Evolutionary conservation across 495 filamentous ascomycete genomes (phyloP).

Genomic region (Chaetomium tenue): DNA sequence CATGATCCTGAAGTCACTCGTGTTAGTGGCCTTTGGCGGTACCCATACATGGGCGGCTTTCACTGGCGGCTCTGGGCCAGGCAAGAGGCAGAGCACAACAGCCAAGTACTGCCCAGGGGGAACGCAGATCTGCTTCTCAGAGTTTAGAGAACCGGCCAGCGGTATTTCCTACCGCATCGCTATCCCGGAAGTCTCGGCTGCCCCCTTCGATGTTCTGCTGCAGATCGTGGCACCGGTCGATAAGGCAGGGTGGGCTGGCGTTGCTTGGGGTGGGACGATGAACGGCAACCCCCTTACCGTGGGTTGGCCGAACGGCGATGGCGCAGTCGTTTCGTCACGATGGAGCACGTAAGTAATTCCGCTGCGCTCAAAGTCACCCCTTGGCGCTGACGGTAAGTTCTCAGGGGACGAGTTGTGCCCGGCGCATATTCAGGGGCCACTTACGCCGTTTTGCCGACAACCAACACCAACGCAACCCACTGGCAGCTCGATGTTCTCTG

Average conservation of each 20-base stretch:
- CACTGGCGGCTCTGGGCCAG: conserved; percentile 10
- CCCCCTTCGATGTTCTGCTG: conserved; percentile 49
- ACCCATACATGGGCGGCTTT: conserved; percentile 18
- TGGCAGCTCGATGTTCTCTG: conserved; percentile 51
- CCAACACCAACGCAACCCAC: conserved; percentile 47
- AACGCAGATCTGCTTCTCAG: conserved; percentile 42
- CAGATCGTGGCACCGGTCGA: conserved; percentile 45
- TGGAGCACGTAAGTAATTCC: conserved; percentile 43
- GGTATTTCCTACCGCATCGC: conserved; percentile 47
- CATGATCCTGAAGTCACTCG: conserved; percentile 22
- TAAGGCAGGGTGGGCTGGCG: conserved; percentile 45
- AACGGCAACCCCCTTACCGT: conserved; percentile 49
- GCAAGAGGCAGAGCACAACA: conserved; percentile 28
- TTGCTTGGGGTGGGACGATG: conserved; percentile 55
- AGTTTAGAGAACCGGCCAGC: conserved; percentile 36
- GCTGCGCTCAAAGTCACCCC: neutral
- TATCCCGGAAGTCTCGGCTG: conserved; percentile 44
- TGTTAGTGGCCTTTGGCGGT: conserved; percentile 25
- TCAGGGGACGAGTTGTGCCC: conserved; percentile 39
- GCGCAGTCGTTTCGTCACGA: conserved; percentile 43
- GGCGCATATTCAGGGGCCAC: conserved; percentile 43
- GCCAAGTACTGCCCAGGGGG: conserved; percentile 40
- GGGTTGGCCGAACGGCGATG: conserved; percentile 42
- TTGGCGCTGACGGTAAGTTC: conserved; percentile 18
- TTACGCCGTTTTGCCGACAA: conserved; percentile 46